Percentiles rank a stretch among this genome's conserved stretches.
phyloP scores from a whole-genome alignment of 345 rosid species.

The Lagerstroemia speciosa region DNA sequence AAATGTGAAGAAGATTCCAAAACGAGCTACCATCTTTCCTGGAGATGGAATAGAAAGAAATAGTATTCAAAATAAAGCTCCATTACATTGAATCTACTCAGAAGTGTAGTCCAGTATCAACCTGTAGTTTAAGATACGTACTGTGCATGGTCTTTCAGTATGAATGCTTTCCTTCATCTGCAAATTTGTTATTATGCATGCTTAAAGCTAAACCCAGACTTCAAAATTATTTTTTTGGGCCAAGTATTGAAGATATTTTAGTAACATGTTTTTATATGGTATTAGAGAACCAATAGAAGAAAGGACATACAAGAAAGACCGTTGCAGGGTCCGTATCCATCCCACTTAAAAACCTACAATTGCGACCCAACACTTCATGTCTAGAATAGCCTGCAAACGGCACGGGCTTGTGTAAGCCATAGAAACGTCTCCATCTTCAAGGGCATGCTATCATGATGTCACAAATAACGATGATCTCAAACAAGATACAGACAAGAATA shows the following conservation, averaged over 20 bases:
- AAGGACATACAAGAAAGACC: slow-evolving; percentile 38
- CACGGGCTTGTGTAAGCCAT: background rate
- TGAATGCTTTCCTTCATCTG: slow-evolving; percentile 68
- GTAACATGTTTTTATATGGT: background rate
- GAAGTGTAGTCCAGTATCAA: slow-evolving; percentile 37
- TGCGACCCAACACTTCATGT: slow-evolving; percentile 78
- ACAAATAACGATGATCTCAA: background rate
- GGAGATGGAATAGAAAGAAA: slow-evolving; percentile 15
- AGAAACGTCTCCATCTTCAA: background rate
- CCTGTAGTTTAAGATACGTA: slow-evolving; percentile 94
- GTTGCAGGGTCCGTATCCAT: slow-evolving; percentile 54
- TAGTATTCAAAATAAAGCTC: background rate
- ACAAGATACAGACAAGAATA: slow-evolving; percentile 11
- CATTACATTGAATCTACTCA: background rate
- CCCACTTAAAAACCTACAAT: slow-evolving; percentile 62
- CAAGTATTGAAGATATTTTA: no score
- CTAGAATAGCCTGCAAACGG: slow-evolving; percentile 52
- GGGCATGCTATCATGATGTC: background rate
- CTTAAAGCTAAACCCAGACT: background rate
- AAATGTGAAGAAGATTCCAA: slow-evolving; percentile 88
- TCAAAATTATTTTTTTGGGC: no score
- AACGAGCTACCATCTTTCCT: slow-evolving; percentile 78
- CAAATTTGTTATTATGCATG: slow-evolving; percentile 7
- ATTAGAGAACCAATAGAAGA: background rate
- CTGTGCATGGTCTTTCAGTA: slow-evolving; percentile 73